These are phyloP conservation scores for Boletus bicolor DNA, from an alignment of 768 basidiomycete genomes.

Conservation along the genomic window DNA sequence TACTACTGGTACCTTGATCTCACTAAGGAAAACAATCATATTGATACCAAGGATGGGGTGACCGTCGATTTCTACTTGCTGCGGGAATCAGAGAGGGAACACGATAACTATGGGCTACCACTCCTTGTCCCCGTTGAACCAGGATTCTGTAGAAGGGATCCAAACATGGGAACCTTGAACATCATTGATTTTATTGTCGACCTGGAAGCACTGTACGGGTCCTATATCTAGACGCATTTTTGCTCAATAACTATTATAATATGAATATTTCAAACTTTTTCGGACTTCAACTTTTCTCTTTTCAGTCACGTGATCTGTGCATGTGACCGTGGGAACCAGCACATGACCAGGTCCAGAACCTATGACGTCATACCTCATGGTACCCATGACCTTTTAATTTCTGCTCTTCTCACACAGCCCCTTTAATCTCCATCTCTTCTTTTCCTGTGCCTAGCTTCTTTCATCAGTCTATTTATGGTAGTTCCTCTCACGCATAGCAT, in stretches of 20 bases:
- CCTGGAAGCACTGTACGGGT: slow-evolving; percentile 27
- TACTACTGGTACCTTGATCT: slow-evolving; percentile 24
- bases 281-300: too few species aligned
- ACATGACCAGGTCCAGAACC: too few species aligned
- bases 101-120: not conserved
- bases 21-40: not conserved
- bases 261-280: too few species aligned
- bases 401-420: too few species aligned
- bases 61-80: slow-evolving; percentile 12
- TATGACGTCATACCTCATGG: too few species aligned
- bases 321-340: too few species aligned
- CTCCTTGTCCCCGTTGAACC: not conserved
- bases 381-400: too few species aligned
- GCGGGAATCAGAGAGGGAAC: not conserved
- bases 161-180: not conserved
- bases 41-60: not conserved
- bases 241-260: slow-evolving; percentile 31
- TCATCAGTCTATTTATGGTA: too few species aligned
- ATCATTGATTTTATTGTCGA: slow-evolving; percentile 24
- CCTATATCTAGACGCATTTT: slow-evolving; percentile 40
- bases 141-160: slow-evolving; percentile 3
- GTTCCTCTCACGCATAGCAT: too few species aligned
- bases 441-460: too few species aligned
- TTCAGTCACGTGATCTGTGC: too few species aligned
- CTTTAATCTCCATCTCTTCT: too few species aligned